Base-by-base conservation (phyloP, 164 flowering plant species). In the Protea cynaroides region DNA sequence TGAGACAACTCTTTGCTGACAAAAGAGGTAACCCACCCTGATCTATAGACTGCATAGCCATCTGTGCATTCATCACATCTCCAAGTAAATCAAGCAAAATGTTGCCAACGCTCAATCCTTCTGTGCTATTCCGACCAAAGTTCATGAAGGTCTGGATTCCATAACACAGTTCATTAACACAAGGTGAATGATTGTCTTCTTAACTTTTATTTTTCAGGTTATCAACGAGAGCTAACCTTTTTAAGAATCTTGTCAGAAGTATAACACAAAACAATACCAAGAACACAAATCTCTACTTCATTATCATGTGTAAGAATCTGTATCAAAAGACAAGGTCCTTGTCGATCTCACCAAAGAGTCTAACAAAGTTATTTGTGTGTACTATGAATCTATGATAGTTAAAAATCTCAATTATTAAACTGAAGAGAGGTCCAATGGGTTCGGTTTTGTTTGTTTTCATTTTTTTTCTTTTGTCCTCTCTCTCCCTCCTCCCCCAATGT, bases 31-130 rank as follows among this genome's bases (percentile, higher is more conserved):
- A 67, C 81, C 52, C 47, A 91, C 99, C 74, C 75, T 94, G 99
- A 71, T 94, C 99, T 34, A 94, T 80, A 53, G 99, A 89, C 69
- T 94, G 99, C 67, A 81, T 71, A 15, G 74, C 82, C 99, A 94
- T 89, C 73, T 94, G 97, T 7, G 70, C 80, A 66, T 81, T 91
- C 43, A 93, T 72, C 56, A 88, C 22, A 1, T 93, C 96, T 68
- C 99, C 99, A 55, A 70, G 57, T 55, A 94, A 80, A 77, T 91
- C 99, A 34, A 91, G 93, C 72, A 91, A 71, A 64, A 89, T 85
- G 72, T 85, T 84, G 15, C 96, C 99, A 63, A 91, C 88, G 83
- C 99, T 94, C 80, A 86, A 94, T 56, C 99, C 99, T 18, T 74
- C 81, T 25, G 99, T 94, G 82, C 93, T 94, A 76, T 91, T 94